These are phyloP conservation scores for Kluyveromyces aestuarii DNA, from an alignment of 805 yeast species.

Conservation along the genomic window DNA sequence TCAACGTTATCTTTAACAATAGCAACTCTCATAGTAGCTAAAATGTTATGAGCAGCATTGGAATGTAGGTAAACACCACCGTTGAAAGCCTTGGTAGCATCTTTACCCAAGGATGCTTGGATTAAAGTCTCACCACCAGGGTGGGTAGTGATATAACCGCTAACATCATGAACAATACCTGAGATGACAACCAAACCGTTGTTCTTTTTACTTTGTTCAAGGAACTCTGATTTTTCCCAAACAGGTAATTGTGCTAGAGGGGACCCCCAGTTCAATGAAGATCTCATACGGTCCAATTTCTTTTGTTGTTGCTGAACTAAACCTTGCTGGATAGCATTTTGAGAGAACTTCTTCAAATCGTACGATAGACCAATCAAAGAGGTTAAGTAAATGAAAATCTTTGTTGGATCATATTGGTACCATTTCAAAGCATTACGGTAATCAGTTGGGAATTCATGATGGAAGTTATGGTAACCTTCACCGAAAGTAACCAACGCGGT, in stretches of 20 bases:
- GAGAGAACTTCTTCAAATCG: slow-evolving; percentile 68
- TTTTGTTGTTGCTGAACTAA: slow-evolving; percentile 75
- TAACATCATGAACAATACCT: slow-evolving; percentile 73
- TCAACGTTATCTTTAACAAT: slow-evolving; percentile 63
- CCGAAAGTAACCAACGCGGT: slow-evolving; percentile 81
- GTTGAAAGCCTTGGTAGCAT: slow-evolving; percentile 75
- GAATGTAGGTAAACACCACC: slow-evolving; percentile 84
- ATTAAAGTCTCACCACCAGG: slow-evolving; percentile 79
- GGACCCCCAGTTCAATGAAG: slow-evolving; percentile 67
- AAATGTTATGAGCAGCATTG: slow-evolving; percentile 75
- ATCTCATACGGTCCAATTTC: slow-evolving; percentile 57
- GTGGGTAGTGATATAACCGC: slow-evolving; percentile 60
- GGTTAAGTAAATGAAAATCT: slow-evolving; percentile 46
- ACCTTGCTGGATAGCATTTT: slow-evolving; percentile 76
- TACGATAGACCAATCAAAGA: slow-evolving; percentile 63
- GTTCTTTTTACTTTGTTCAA: slow-evolving; percentile 39
- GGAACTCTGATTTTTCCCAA: slow-evolving; percentile 60
- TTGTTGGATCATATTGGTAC: slow-evolving; percentile 85
- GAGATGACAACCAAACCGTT: slow-evolving; percentile 60
- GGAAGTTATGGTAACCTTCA: slow-evolving; percentile 87
- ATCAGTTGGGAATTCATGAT: slow-evolving; percentile 84
- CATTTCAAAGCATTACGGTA: slow-evolving; percentile 81
- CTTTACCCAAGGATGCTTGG: slow-evolving; percentile 66
- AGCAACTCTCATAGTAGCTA: slow-evolving; percentile 78
- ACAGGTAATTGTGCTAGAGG: slow-evolving; percentile 57